Conservation (phyloP, 352 stramenopile species). For the Phytophthora macrochlamydospora region DNA sequence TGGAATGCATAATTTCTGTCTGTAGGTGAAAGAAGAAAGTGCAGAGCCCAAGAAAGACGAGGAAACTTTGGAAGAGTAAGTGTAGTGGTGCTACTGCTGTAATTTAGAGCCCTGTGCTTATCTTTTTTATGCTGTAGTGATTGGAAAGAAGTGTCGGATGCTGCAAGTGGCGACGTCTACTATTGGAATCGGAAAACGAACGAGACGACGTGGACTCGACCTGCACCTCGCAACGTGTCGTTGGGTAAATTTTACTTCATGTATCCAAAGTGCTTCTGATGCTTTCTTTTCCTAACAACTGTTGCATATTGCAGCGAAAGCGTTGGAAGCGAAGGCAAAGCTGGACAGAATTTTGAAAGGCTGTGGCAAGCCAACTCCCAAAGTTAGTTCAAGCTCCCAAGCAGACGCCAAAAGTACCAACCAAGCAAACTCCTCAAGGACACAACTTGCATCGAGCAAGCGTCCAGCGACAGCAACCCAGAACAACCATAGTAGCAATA, state of each 20-base stretch:
- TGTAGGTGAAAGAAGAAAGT: constrained; percentile 1
- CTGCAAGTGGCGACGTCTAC: constrained; percentile 58
- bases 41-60: constrained; percentile 10
- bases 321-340: constrained; percentile 63
- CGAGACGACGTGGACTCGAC: constrained; percentile 76
- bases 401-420: constrained; percentile 6
- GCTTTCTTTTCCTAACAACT: background rate
- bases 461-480: no score
- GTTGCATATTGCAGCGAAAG: constrained; percentile 38
- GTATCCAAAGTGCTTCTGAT: background rate
- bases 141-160: constrained; percentile 70
- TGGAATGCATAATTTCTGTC: background rate
- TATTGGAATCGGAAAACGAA: constrained; percentile 80
- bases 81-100: no score
- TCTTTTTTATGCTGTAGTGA: constrained; percentile 32
- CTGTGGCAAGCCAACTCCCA: constrained; percentile 25
- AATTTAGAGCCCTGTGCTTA: no score
- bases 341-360: constrained; percentile 60
- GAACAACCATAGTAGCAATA: background rate
- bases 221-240: constrained; percentile 49
- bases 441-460: no score
- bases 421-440: constrained; percentile 16
- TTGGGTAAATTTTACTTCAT: constrained; percentile 39
- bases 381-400: constrained; percentile 2
- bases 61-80: constrained; percentile 23